Evolutionary conservation across 1,284 basidiomycete genomes (phyloP).

Genomic region (Ganoderma multipileum): DNA sequence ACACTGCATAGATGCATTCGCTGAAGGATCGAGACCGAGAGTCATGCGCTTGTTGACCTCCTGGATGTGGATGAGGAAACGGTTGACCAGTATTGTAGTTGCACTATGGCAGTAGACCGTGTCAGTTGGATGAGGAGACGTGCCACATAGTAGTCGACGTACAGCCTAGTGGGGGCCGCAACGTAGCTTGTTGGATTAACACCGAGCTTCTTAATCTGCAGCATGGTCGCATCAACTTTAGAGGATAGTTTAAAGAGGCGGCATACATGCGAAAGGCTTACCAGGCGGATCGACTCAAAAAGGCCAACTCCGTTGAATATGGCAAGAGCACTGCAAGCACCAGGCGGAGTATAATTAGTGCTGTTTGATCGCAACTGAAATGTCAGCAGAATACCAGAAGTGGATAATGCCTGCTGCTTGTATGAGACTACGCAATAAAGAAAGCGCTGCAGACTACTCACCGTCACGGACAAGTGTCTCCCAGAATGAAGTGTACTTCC

Average conservation of each 20-base stretch:
- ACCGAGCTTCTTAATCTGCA: neutral
- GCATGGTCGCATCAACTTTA: neutral
- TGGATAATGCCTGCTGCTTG: neutral
- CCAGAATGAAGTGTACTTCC: neutral
- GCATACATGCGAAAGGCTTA: neutral
- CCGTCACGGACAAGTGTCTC: neutral
- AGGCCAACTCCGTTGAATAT: neutral
- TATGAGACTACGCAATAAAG: neutral
- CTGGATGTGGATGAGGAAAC: slow-evolving; percentile 1
- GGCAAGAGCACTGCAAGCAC: neutral
- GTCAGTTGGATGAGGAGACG: neutral
- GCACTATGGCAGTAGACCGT: neutral
- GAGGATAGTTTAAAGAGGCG: neutral
- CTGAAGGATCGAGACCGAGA: neutral
- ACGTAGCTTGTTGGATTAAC: neutral
- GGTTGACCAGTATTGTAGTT: neutral
- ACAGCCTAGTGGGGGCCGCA: neutral
- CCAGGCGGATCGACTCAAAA: neutral
- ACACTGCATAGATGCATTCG: neutral
- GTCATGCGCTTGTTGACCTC: neutral
- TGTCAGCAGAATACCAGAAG: neutral
- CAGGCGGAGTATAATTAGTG: neutral
- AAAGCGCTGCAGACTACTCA: neutral
- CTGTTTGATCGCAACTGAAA: neutral
- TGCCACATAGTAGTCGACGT: neutral